Evolutionary conservation across 176 grass and related monocot genomes (phyloP).

Genomic region (Melocanna baccifera): DNA sequence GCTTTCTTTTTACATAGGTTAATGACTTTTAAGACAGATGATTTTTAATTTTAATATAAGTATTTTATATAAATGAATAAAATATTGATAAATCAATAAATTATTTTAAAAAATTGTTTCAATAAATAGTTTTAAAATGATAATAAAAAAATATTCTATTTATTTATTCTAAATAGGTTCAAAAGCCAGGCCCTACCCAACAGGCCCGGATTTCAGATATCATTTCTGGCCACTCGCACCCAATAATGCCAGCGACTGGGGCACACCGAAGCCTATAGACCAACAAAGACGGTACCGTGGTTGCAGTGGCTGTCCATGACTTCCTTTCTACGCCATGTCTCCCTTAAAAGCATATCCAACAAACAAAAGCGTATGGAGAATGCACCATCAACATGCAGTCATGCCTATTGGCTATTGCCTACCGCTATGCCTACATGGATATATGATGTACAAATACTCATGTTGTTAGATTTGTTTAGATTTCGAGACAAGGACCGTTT

Average conservation of each 20-base stretch:
- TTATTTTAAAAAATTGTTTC: too few relatives aligned
- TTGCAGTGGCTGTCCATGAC: conserved; percentile 26
- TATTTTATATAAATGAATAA: too few relatives aligned
- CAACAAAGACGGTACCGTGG: conserved; percentile 2
- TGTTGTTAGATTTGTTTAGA: not conserved
- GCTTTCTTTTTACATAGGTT: too few relatives aligned
- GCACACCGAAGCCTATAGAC: not conserved
- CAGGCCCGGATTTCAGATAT: conserved; percentile 39
- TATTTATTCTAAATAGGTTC: too few relatives aligned
- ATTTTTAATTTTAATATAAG: too few relatives aligned
- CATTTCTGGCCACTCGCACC: conserved; percentile 16
- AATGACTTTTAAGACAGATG: too few relatives aligned
- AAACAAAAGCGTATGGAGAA: not conserved
- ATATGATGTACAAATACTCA: not conserved
- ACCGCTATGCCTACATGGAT: not conserved
- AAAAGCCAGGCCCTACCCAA: conserved; percentile 22
- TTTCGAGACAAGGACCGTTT: too few relatives aligned
- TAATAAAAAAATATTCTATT: too few relatives aligned
- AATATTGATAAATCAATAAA: too few relatives aligned
- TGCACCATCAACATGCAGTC: not conserved
- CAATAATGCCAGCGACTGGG: conserved; percentile 38
- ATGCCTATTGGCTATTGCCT: too few relatives aligned
- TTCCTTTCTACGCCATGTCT: conserved; percentile 38
- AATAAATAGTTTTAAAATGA: too few relatives aligned
- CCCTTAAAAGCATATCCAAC: not conserved